Conservation (phyloP, 2,329 filamentous ascomycete species). For the Aschersonia sp. region DNA sequence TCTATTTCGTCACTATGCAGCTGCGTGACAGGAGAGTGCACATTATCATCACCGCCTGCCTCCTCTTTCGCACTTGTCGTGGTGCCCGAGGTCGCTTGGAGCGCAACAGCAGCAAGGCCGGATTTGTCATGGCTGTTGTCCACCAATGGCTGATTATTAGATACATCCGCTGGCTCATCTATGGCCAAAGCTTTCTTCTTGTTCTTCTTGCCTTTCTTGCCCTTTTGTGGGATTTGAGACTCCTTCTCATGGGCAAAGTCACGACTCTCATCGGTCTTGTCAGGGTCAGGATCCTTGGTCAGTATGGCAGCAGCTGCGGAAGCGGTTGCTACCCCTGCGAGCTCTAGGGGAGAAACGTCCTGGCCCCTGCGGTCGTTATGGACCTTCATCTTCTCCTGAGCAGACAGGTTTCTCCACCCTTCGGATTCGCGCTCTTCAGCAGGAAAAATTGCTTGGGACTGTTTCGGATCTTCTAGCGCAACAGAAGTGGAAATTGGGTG, state of each 20-base stretch:
- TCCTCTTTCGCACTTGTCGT: too few species aligned
- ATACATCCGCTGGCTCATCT: too few species aligned
- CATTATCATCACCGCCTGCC: too few species aligned
- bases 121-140: too few species aligned
- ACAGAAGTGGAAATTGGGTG: too few species aligned
- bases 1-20: too few species aligned
- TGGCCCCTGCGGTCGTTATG: constrained; percentile 9
- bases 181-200: constrained; percentile 4
- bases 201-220: constrained; percentile 8
- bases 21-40: too few species aligned
- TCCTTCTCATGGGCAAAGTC: constrained; percentile 3
- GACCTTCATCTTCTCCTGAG: constrained; percentile 8
- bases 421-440: constrained; percentile 6
- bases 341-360: constrained; percentile 1
- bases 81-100: too few species aligned
- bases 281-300: too few species aligned
- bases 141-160: too few species aligned
- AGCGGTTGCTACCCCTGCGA: constrained; percentile 1
- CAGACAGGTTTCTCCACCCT: constrained; percentile 4
- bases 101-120: too few species aligned
- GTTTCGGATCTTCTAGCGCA: too few species aligned
- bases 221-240: constrained; percentile 5
- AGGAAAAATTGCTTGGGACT: not conserved
- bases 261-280: constrained; percentile 1
- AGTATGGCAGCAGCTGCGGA: not conserved